phyloP scores from a whole-genome alignment of 768 basidiomycete species.

The Tulasnella sp. region DNA sequence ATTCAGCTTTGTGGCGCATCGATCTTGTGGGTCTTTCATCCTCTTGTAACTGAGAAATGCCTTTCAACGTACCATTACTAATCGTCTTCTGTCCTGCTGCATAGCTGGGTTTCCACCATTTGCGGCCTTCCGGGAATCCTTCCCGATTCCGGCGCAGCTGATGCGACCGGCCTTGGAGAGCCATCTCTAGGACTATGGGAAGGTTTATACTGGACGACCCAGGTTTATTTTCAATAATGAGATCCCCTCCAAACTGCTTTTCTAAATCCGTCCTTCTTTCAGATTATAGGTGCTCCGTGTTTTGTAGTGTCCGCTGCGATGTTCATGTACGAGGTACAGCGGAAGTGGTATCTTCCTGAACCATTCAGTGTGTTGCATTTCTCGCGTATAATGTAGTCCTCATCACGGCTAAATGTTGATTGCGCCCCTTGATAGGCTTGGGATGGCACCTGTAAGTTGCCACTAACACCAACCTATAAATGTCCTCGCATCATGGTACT shows the following conservation, averaged over 20 bases:
- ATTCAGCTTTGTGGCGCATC: slow-evolving; percentile 20
- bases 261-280: too few species aligned
- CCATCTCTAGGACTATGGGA: slow-evolving; percentile 14
- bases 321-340: slow-evolving; percentile 19
- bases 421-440: neutral
- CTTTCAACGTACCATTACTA: neutral
- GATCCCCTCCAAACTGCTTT: neutral
- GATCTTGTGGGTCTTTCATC: slow-evolving; percentile 1
- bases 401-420: neutral
- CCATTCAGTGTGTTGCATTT: neutral
- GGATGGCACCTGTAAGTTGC: slow-evolving; percentile 9
- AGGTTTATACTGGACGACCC: slow-evolving; percentile 17
- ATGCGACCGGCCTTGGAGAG: slow-evolving; percentile 1
- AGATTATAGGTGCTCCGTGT: slow-evolving; percentile 18
- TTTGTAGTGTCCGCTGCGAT: slow-evolving; percentile 17
- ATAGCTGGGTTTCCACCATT: slow-evolving; percentile 9
- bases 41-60: neutral
- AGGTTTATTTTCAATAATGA: neutral
- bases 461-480: neutral
- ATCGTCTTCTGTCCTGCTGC: neutral
- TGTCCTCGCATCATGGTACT: neutral
- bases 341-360: slow-evolving; percentile 16
- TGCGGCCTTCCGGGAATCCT: slow-evolving; percentile 19
- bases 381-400: neutral
- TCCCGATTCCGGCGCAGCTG: neutral